Evolutionary conservation across 2,329 filamentous ascomycete species (phyloP).

Genomic region (Sporothrix luriei): DNA sequence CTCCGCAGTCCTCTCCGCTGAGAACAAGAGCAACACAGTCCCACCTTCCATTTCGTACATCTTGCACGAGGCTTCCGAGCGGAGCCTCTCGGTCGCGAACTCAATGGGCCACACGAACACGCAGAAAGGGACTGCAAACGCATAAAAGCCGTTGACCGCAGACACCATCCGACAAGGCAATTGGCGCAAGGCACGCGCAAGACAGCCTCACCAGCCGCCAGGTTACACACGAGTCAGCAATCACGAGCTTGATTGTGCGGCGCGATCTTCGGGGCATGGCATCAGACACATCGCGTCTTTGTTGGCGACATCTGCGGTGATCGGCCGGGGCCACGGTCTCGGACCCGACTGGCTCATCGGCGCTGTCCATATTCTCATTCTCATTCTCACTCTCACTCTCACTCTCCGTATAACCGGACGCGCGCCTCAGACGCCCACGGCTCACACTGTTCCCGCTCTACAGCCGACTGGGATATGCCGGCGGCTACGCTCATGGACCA

Average conservation of each 20-base stretch:
- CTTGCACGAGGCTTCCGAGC: slow-evolving; percentile 21
- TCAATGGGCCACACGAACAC: not conserved
- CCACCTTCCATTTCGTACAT: not conserved
- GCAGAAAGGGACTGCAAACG: slow-evolving; percentile 14
- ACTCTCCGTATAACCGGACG: not conserved
- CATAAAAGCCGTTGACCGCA: not conserved
- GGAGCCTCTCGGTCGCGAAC: slow-evolving; percentile 18
- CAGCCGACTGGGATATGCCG: slow-evolving; percentile 9
- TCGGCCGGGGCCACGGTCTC: slow-evolving; percentile 5
- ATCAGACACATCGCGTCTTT: slow-evolving; percentile 1
- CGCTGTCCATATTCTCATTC: not conserved
- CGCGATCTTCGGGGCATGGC: slow-evolving; percentile 21
- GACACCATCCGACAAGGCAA: not conserved
- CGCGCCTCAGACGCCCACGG: not conserved
- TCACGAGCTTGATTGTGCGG: not conserved
- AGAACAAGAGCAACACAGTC: slow-evolving; percentile 17
- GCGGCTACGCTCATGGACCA: slow-evolving; percentile 33
- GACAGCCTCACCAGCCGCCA: not conserved
- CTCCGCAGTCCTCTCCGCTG: not conserved
- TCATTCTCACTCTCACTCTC: not conserved
- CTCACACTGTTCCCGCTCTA: not conserved
- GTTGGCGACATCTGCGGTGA: slow-evolving; percentile 27
- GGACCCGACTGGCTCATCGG: not conserved
- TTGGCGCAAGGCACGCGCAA: slow-evolving; percentile 2
- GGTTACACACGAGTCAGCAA: slow-evolving; percentile 20